Conservation (phyloP, 495 filamentous ascomycete genomes). For the Lentithecium fluviatile region DNA sequence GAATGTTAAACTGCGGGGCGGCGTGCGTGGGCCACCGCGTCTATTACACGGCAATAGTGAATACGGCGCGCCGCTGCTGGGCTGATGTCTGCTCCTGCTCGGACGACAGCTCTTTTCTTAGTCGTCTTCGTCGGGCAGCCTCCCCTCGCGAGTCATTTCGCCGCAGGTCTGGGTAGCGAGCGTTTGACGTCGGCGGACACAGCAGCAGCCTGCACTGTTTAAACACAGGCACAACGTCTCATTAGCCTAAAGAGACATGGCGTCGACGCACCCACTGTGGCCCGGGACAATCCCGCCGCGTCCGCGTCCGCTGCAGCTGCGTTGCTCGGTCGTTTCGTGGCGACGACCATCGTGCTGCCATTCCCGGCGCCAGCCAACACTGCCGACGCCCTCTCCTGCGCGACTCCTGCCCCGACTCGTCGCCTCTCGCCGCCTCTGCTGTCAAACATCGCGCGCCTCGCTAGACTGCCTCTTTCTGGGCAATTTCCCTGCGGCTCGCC, state of each 20-base stretch:
- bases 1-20: constrained; percentile 22
- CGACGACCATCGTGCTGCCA: background rate
- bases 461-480: background rate
- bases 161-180: no score
- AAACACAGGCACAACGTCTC: constrained; percentile 7
- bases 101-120: no score
- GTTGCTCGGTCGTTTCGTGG: constrained; percentile 4
- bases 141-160: constrained; percentile 10
- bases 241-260: constrained; percentile 35
- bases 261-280: constrained; percentile 12
- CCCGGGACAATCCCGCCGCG: background rate
- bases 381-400: background rate
- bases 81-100: no score
- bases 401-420: no score
- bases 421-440: background rate
- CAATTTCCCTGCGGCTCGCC: background rate
- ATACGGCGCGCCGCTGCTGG: no score
- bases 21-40: no score
- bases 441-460: no score
- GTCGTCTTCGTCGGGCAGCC: no score
- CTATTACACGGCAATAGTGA: no score
- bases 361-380: constrained; percentile 18
- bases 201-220: constrained; percentile 17
- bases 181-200: no score
- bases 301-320: no score